Evolutionary conservation across 2,329 filamentous ascomycete genomes (phyloP).

Genomic region (Boeremia exigua): DNA sequence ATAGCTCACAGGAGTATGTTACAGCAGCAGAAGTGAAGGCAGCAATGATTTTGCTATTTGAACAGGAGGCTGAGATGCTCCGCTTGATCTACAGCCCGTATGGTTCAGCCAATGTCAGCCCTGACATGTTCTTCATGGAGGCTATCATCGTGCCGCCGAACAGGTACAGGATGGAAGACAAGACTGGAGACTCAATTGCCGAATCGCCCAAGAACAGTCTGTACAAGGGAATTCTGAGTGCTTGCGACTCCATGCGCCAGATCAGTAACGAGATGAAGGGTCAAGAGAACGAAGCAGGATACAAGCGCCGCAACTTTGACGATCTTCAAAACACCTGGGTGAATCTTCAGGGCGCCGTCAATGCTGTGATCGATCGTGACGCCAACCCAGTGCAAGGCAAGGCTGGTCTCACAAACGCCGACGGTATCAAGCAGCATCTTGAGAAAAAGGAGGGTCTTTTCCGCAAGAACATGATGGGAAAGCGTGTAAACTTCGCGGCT

Average conservation of each 20-base stretch:
- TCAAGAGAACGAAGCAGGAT: slow-evolving; percentile 48
- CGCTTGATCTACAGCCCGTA: slow-evolving; percentile 84
- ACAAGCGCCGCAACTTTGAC: slow-evolving; percentile 67
- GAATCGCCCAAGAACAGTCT: slow-evolving; percentile 88
- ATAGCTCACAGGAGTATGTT: slow-evolving; percentile 72
- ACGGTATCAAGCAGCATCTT: slow-evolving; percentile 95
- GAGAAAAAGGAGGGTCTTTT: slow-evolving; percentile 99
- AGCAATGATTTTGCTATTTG: slow-evolving; percentile 78
- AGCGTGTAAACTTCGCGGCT: slow-evolving; percentile 97
- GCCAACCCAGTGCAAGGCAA: slow-evolving; percentile 82
- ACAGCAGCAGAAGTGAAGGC: slow-evolving; percentile 84
- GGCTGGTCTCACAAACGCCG: slow-evolving; percentile 79
- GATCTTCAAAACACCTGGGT: slow-evolving; percentile 84
- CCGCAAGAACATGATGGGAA: slow-evolving; percentile 99
- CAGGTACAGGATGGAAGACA: slow-evolving; percentile 84
- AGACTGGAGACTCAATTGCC: slow-evolving; percentile 80
- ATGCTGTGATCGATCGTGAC: slow-evolving; percentile 89
- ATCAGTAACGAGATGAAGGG: slow-evolving; percentile 73
- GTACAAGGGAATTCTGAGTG: slow-evolving; percentile 82
- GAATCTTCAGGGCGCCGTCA: slow-evolving; percentile 85
- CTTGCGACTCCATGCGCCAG: slow-evolving; percentile 74
- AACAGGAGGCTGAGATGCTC: slow-evolving; percentile 84
- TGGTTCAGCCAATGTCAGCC: slow-evolving; percentile 64
- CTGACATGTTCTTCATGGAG: slow-evolving; percentile 94
- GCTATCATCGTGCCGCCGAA: slow-evolving; percentile 90